Percentiles rank a stretch among this genome's conserved stretches.
These are phyloP conservation scores for Leccinum broughii DNA, from an alignment of 768 basidiomycete genomes.

Conservation along the genomic window DNA sequence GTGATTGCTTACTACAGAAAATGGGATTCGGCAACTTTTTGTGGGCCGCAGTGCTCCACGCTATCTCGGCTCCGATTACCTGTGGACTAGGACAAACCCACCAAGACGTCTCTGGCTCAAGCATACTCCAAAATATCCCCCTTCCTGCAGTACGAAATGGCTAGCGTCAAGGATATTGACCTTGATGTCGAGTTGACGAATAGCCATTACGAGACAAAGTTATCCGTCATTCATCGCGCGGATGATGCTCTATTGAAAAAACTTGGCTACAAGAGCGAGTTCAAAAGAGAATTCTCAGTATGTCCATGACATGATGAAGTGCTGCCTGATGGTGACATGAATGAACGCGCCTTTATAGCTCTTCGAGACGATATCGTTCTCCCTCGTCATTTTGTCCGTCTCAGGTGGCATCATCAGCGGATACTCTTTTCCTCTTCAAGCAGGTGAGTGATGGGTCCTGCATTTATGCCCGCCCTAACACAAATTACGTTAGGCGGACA, in stretches of 20 bases:
- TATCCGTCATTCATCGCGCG: constrained; percentile 14
- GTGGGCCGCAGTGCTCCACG: background rate
- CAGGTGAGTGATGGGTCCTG: background rate
- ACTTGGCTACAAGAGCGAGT: constrained; percentile 30
- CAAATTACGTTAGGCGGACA: background rate
- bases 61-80: background rate
- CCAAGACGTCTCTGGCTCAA: background rate
- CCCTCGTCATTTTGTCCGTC: constrained; percentile 23
- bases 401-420: constrained; percentile 20
- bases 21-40: background rate
- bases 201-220: constrained; percentile 1
- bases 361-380: constrained; percentile 26
- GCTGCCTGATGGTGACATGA: background rate
- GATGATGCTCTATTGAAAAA: constrained; percentile 20
- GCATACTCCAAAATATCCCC: background rate
- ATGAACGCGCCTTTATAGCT: background rate
- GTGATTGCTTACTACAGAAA: background rate
- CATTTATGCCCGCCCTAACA: background rate
- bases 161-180: background rate
- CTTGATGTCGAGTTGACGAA: constrained; percentile 3
- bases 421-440: background rate
- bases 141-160: constrained; percentile 9
- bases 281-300: constrained; percentile 26
- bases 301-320: background rate
- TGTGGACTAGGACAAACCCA: constrained; percentile 1